Percentiles rank a stretch among this genome's conserved stretches.
These are phyloP conservation scores for Aspergillus tamarii DNA, from an alignment of 2,329 filamentous ascomycete genomes.

Conservation along the genomic window DNA sequence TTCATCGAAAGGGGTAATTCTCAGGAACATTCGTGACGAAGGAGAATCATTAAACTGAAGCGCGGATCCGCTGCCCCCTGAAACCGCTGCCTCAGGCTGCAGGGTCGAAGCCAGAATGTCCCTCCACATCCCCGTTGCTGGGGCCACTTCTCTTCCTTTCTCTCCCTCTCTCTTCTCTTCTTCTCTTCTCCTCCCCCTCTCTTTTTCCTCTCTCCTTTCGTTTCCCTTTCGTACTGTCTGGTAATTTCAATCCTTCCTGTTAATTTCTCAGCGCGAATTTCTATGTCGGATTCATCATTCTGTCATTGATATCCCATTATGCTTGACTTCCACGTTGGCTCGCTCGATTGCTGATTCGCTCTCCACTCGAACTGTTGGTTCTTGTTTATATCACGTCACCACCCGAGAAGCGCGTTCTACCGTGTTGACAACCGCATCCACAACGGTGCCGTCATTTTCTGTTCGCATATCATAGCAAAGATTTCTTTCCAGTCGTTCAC, in stretches of 20 bases:
- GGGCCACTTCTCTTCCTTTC: constrained; percentile 7
- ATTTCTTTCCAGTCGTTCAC: not conserved
- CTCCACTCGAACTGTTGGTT: constrained; percentile 10
- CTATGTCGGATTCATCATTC: not conserved
- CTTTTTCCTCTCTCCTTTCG: not conserved
- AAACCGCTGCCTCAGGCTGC: constrained; percentile 15
- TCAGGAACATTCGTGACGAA: constrained; percentile 3
- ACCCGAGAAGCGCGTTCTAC: constrained; percentile 11
- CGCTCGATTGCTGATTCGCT: constrained; percentile 6
- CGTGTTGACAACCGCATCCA: not conserved
- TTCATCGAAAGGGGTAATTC: not conserved
- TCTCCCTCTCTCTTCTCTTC: constrained; percentile 13
- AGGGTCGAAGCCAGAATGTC: not conserved
- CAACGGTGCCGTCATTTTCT: not conserved
- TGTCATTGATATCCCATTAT: constrained; percentile 12
- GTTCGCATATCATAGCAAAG: not conserved
- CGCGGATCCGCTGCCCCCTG: constrained; percentile 8
- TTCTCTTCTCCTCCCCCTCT: constrained; percentile 1
- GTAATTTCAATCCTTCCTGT: constrained; percentile 7
- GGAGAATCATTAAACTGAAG: constrained; percentile 4
- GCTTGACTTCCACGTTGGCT: constrained; percentile 10
- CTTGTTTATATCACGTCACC: constrained; percentile 28
- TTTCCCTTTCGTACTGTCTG: constrained; percentile 6
- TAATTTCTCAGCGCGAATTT: constrained; percentile 5
- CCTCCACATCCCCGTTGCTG: constrained; percentile 4